phyloP scores from a whole-genome alignment of 306 rosid genomes.

The Vachellia collinsii region DNA sequence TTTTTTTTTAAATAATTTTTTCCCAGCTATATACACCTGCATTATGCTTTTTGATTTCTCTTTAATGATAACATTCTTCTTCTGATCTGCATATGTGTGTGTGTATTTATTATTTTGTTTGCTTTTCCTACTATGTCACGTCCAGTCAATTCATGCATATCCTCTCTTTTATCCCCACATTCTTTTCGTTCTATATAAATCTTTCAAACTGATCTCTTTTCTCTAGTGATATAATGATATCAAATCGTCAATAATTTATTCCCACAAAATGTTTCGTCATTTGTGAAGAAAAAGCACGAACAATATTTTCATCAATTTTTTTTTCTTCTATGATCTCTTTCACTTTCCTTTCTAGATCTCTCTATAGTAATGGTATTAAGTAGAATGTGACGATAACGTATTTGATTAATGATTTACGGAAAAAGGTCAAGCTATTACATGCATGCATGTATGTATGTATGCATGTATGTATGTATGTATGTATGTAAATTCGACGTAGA shows the following conservation, averaged over 20 bases:
- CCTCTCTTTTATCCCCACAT: conserved; percentile 15
- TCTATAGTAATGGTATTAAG: not conserved
- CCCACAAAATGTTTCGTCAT: not conserved
- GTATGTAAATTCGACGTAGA: not conserved
- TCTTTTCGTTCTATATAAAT: conserved; percentile 2
- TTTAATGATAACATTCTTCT: not conserved
- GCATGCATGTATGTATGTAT: no score
- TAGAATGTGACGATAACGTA: not conserved
- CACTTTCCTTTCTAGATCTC: not conserved
- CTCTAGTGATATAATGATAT: conserved; percentile 40
- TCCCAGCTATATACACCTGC: not conserved
- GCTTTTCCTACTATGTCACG: not conserved
- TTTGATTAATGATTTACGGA: not conserved
- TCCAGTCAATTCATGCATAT: conserved; percentile 16
- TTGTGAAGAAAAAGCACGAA: not conserved
- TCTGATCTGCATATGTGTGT: not conserved
- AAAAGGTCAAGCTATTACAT: not conserved
- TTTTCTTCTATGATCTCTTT: not conserved
- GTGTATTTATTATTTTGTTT: not conserved
- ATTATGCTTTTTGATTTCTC: not conserved
- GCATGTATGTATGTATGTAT: no score
- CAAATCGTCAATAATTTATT: not conserved
- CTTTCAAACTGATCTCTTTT: conserved; percentile 13
- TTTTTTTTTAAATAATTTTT: not conserved
- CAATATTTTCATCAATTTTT: not conserved